Evolutionary conservation across 768 basidiomycete genomes (phyloP), one percentile per base, ranked within the genome.

Genomic region (Amanita fuliginea): DNA sequence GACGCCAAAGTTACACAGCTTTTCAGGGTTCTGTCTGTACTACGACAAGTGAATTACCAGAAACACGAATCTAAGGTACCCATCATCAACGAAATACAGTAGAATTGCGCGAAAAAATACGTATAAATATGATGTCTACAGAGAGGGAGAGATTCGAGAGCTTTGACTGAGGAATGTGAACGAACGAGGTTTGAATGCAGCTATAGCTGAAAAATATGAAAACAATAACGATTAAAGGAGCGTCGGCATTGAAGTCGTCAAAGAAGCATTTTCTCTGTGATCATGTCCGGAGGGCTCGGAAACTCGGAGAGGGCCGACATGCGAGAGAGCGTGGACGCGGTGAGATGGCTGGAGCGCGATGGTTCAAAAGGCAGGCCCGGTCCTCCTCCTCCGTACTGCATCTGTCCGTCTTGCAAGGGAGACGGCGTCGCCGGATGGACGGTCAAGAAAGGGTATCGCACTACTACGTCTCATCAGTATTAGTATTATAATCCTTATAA

Each of bases 301-400:
- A 87, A 87, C 56, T 86, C 85, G 3, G 82, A 85, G 11, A 86
- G 70, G 7, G 72, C 71, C 1, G 84, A 86, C 70, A 87, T 86
- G 26, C 73, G 72, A 0, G 85, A 86, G 8, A 66, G 54, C 4
- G 65, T 68, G 0, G 81, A 82, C 2, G 71, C 72, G 28, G 84
- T 87, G 70, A 79, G 66, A 59, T 74, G 81, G 60, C 85, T 87
- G 52, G 67, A 69, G 16, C 73, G 66, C 24, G 63, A 66, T 16
- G 58, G 55, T 22, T 69, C 67, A 61, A 11, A 61, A 59, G 1
- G 67, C 62, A 7, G 65, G 62, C 30, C 63, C 66, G 30, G 22
- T 26, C 26, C 26, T 26, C 26, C 26, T 26, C 26, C 26, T 26
- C 26, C 26, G 6, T 26, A 26, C 14, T 13, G 28, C n/a, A 10